phyloP scores from a whole-genome alignment of 495 filamentous ascomycete species.

The Penicillium parvum region DNA sequence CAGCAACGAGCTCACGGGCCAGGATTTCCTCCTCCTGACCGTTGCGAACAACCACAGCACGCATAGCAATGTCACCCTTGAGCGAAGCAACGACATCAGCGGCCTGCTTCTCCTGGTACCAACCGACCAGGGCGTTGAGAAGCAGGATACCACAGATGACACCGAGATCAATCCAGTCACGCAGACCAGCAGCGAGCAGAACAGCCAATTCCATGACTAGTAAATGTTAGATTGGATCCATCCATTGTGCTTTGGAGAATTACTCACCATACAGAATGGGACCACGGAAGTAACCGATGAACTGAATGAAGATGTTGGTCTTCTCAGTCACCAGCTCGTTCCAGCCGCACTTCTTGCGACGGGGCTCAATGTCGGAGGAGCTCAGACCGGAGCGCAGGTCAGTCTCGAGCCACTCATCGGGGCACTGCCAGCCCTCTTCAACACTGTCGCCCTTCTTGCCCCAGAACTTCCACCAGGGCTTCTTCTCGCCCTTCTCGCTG shows the following conservation, averaged over 20 bases:
- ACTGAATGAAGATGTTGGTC: constrained; percentile 71
- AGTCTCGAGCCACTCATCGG: constrained; percentile 69
- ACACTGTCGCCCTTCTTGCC: constrained; percentile 30
- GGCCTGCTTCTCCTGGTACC: constrained; percentile 85
- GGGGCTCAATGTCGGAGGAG: constrained; percentile 53
- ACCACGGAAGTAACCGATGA: constrained; percentile 75
- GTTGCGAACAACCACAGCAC: constrained; percentile 65
- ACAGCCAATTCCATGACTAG: constrained; percentile 83
- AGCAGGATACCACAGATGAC: constrained; percentile 79
- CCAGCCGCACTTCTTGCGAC: constrained; percentile 63
- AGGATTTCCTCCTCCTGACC: constrained; percentile 68
- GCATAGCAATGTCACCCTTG: constrained; percentile 84
- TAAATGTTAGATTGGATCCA: constrained; percentile 1
- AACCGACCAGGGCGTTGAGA: constrained; percentile 76
- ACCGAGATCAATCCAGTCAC: constrained; percentile 81
- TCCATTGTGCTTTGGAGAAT: background rate
- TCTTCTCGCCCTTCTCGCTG: constrained; percentile 43
- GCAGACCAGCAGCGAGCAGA: constrained; percentile 70
- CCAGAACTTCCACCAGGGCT: constrained; percentile 58
- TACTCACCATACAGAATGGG: constrained; percentile 78
- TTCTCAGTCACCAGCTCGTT: constrained; percentile 76
- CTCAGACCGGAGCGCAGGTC: constrained; percentile 62
- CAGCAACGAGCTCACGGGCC: constrained; percentile 74
- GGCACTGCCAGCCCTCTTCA: constrained; percentile 49
- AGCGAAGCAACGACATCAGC: constrained; percentile 76